Percentiles rank a stretch among this genome's conserved stretches.
These are phyloP conservation scores for Paecilomyces formosus DNA, from an alignment of 2,329 filamentous ascomycete species.

Conservation along the genomic window DNA sequence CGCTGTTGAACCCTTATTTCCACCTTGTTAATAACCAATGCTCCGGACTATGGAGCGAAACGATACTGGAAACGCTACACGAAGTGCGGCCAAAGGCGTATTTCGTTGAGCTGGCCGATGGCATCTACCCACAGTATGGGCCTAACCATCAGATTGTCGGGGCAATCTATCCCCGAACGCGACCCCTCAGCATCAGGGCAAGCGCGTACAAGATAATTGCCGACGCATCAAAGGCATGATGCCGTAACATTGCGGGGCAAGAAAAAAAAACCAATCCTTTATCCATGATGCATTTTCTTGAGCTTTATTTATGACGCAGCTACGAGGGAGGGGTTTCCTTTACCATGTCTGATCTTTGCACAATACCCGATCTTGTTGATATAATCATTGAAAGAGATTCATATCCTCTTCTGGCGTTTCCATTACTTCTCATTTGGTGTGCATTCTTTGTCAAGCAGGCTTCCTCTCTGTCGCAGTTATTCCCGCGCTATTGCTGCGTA, in stretches of 20 bases:
- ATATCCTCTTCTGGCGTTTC: background rate
- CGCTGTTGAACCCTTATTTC: slow-evolving; percentile 67
- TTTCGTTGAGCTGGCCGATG: slow-evolving; percentile 58
- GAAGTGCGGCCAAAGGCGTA: slow-evolving; percentile 50
- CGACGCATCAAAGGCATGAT: slow-evolving; percentile 26
- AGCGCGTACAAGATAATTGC: slow-evolving; percentile 33
- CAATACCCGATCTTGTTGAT: slow-evolving; percentile 1
- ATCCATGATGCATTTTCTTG: background rate
- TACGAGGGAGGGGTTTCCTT: background rate
- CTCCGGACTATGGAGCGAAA: slow-evolving; percentile 65
- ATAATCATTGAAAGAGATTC: background rate
- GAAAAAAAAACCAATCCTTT: background rate
- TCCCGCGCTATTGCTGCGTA: background rate
- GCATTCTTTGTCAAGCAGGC: background rate
- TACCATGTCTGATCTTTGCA: background rate
- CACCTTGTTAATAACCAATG: slow-evolving; percentile 53
- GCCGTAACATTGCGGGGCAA: background rate
- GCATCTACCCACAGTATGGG: slow-evolving; percentile 44
- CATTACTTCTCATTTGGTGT: background rate
- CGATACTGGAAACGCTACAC: slow-evolving; percentile 55
- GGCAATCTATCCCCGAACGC: slow-evolving; percentile 28
- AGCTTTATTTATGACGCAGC: background rate
- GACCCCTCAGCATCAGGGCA: slow-evolving; percentile 33
- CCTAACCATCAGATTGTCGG: slow-evolving; percentile 24
- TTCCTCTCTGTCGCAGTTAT: background rate